These are phyloP conservation scores for Lepidium didymum DNA, from an alignment of 345 rosid genomes.

Conservation along the genomic window DNA sequence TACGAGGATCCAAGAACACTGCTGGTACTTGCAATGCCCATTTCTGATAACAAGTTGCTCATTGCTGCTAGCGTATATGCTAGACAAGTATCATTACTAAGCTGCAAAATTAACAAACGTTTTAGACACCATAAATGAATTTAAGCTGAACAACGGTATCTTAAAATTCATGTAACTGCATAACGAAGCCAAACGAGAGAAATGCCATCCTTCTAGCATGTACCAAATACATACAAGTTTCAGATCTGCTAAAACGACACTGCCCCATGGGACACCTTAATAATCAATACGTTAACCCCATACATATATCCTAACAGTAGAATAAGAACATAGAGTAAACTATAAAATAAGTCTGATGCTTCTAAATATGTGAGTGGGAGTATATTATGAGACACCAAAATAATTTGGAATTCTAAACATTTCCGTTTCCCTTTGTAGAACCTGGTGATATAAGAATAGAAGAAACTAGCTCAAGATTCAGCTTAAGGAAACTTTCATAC, in stretches of 20 bases:
- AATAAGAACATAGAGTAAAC: neutral
- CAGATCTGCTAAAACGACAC: conserved; percentile 4
- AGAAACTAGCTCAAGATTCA: conserved; percentile 5
- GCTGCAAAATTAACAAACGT: conserved; percentile 46
- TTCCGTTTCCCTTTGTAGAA: neutral
- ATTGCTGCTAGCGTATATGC: conserved; percentile 89
- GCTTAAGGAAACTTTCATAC: conserved; percentile 4
- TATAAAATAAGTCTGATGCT: neutral
- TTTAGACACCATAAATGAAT: neutral
- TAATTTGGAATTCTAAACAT: neutral
- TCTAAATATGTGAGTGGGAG: neutral
- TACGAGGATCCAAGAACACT: conserved; percentile 75
- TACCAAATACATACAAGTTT: neutral
- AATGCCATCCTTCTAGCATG: conserved; percentile 6
- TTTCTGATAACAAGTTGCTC: conserved; percentile 84
- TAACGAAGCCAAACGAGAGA: neutral
- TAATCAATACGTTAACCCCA: neutral
- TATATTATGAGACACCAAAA: neutral
- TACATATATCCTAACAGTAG: neutral
- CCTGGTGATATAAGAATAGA: neutral
- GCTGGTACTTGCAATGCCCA: conserved; percentile 60
- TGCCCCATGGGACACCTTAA: neutral
- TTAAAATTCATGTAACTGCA: neutral
- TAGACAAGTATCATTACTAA: conserved; percentile 85
- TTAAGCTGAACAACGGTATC: neutral